Evolutionary conservation across 345 rosid genomes (phyloP), one percentile per base, ranked within the genome.

Genomic region (Pseudoturritis turrita): DNA sequence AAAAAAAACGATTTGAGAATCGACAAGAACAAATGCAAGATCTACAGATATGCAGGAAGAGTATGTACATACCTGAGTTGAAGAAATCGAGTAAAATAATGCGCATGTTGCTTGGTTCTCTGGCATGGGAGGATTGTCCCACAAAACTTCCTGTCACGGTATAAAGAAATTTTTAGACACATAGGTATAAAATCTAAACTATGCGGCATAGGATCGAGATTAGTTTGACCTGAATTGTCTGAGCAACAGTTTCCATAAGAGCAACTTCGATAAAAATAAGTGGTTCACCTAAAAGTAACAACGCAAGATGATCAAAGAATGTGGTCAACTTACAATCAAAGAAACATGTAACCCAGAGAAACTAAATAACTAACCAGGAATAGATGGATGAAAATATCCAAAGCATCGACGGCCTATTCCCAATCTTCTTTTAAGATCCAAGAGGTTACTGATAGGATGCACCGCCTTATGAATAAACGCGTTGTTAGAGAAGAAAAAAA

Each of bases 211-310:
- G 56, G 21, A 67, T 63, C 12, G 11, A 73, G 44, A 62, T 44
- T 37, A 63, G 59, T 19, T 43, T 43, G 7, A 84, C 98, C 92
- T 95, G 96, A 84, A 95, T 88, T 46, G 91, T 84, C 77, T 81
- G 81, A 53, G 92, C 96, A 81, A 85, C 83, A 36, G 81, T 79
- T 82, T 85, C 89, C 78, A 88, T 72, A 57, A 95, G 93, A 33
- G 94, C 98, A 83, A 95, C 99, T 84, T 95, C 99, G 40, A 91
- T 91, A 80, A 91, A 95, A 71, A 95, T 91, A 76, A 95, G 99
- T 18, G 99, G 99, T 15, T 95, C 98, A 50, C 97, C 99, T 91
- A 77, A 59, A 74, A 78, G 13, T 73, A 52, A 46, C 5, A 19
- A 2, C 12, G 0, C 26, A 55, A 37, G 22, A 62, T 46, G 13